Evolutionary conservation across 352 stramenopile genomes (phyloP), one percentile per base, ranked within the genome.

Genomic region (Thalassiosira exigua): DNA sequence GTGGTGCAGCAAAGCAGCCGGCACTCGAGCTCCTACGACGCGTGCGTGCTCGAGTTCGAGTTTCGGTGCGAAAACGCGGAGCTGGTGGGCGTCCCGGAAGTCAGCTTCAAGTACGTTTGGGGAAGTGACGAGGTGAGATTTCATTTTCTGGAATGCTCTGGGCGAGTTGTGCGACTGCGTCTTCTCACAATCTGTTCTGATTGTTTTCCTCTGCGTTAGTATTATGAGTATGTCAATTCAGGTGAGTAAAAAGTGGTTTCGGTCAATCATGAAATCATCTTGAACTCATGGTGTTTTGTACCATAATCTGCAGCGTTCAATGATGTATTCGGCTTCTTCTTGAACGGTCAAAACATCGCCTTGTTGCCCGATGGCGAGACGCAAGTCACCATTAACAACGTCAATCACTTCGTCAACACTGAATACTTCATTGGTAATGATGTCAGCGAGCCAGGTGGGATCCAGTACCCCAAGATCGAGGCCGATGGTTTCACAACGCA

Each of bases 291-390:
- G n/a, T n/a, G n/a, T n/a, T n/a, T n/a, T n/a, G n/a, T n/a, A n/a
- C n/a, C n/a, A n/a, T n/a, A n/a, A n/a, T n/a, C n/a, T n/a, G n/a
- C n/a, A n/a, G n/a, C 56, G 36, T 36, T 56, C 70, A 0, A 79
- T 60, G 68, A 83, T 48, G 75, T 32, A 48, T 83, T 83, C 60
- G 75, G 19, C 1, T 79, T 83, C 44, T 79, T 76, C 36, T 22
- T 83, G 39, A 83, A 83, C 54, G 69, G 51, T 3, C 39, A 75
- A 21, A 83, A 83, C 64, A 79, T 83, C 32, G 75, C 75, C 2
- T 17, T 54, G 4, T n/a, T 83, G 21, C 75, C 75, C 9, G 21
- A 70, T 32, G 54, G 51, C 26, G 27, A 39, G 17, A 71, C 61
- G 7, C 2, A 52, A 22, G 75, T 83, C 17, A 65, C 53, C 4